Evolutionary conservation across 164 flowering plant genomes (phyloP), one percentile per base, ranked within the genome.

Genomic region (Dillenia turbinata): DNA sequence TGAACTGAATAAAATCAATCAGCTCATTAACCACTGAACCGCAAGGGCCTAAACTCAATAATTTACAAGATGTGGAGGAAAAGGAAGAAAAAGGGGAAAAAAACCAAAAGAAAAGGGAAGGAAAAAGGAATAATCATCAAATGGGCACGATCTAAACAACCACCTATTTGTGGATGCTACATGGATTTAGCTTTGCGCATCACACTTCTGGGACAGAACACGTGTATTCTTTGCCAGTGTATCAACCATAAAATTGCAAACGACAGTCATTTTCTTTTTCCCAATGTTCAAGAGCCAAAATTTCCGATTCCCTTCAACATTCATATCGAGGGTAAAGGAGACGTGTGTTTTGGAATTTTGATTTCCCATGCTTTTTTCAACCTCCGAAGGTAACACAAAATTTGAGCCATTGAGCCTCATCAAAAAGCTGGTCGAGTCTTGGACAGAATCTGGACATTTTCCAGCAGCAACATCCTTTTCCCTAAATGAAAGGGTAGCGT

Each of bases 171-270:
- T 33, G 40, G 40, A 5, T 33, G 40, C 40, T 5, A 33, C 0
- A 33, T 70, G 61, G 26, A 60, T 24, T 26, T 71, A n/a, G 12
- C 66, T 15, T 45, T 58, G 50, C 14, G 68, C 47, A 7, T 65
- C 57, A 63, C 83, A 83, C 40, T 49, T 22, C 63, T 83, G 82
- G 2, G 80, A 72, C 50, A 72, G 54, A 4, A 81, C 49, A 7
- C 52, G 65, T 2, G 69, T 63, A 50, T 44, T 70, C 56, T 69
- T 68, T 0, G 66, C 71, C 51, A 80, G 57, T 8, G 69, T 62
- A 54, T 69, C 74, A 24, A 81, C 81, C 62, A 11, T 66, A 3
- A 84, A 51, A 63, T 73, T 56, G 56, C 89, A 84, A 0, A 48
- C 17, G 10, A 81, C 70, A 8, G n/a, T 63, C 17, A 81, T 14